These are phyloP conservation scores for Kalanchoe fedtschenkoi DNA, from an alignment of 164 flowering plant genomes.

Conservation along the genomic window DNA sequence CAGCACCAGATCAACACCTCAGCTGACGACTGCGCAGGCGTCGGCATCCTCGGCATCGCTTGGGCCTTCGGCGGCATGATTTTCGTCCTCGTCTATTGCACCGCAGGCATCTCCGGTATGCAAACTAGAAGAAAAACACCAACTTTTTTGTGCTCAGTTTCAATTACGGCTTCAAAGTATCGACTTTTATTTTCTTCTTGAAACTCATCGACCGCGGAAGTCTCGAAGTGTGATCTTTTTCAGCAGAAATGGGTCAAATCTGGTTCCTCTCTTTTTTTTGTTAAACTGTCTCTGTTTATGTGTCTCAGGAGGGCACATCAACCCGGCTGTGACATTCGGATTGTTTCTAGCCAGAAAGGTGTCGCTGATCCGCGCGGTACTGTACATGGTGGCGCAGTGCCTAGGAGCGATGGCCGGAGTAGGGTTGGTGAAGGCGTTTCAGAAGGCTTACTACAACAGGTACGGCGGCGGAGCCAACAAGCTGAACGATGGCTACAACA, in stretches of 20 bases:
- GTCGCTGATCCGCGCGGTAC: not conserved
- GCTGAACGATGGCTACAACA: not conserved
- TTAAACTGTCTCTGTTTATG: no score
- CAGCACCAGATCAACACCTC: not conserved
- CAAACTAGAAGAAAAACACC: not conserved
- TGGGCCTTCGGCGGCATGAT: slow-evolving; percentile 3
- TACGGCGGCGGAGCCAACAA: not conserved
- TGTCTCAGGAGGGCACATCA: not conserved
- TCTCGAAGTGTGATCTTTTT: no score
- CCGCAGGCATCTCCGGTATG: not conserved
- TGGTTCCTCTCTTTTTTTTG: no score
- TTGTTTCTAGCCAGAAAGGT: slow-evolving; percentile 1
- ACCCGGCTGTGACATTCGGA: slow-evolving; percentile 1
- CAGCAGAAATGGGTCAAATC: no score
- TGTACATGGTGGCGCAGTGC: not conserved
- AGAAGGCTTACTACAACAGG: not conserved
- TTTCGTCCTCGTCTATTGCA: slow-evolving; percentile 1
- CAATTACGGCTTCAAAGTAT: not conserved
- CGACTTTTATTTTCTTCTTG: no score
- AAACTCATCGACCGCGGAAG: no score
- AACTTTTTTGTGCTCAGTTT: not conserved
- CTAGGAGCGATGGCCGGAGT: not conserved
- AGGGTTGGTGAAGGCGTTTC: slow-evolving; percentile 2
- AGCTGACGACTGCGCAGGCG: not conserved
- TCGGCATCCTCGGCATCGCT: slow-evolving; percentile 1